Evolutionary conservation across 2,329 filamentous ascomycete species (phyloP), one percentile per base, ranked within the genome.

Genomic region (Talaromyces sp.): DNA sequence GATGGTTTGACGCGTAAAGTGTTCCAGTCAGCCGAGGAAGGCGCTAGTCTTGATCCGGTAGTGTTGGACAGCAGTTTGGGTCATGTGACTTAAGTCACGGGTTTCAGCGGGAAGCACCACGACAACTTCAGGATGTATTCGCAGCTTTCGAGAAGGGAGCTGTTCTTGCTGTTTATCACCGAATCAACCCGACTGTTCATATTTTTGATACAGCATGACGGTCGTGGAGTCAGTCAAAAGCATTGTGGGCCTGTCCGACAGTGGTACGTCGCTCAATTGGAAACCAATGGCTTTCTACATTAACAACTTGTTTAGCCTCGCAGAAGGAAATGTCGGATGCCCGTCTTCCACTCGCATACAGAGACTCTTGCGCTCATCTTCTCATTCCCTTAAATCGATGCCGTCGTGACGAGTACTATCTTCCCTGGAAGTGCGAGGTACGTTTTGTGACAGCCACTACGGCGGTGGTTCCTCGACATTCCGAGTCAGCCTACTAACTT

Each of bases 401-500:
- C 86, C 93, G 95, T 68, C 86, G 87, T 81, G 90, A 96, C 72
- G 90, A 92, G 69, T 98, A 90, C 84, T 99, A 97, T 80, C 82
- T 97, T 73, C 93, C 93, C 19, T 99, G 95, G 95, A 97, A 96
- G 86, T 99, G 95, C 80, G 88, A 91, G 86, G 95, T 98, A 86
- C 72, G 90, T 73, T 50, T 22, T 35, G 35, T 7, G 27, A 11
- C n/a, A 41, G 8, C 14, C 24, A 19, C 52, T 19, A 35, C 13
- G 33, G 59, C 19, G 22, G 47, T 56, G 19, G n/a, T 37, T 56
- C 5, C 33, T 49, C 35, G 50, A 62, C 19, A 14, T 43, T 47
- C 52, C 22, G 43, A 49, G 10, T 5, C 7, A 14, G 19, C 27
- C 19, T 19, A 50, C 41, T 63, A 39, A 64, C 56, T n/a, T 19